Percentiles rank a stretch among this genome's conserved stretches.
Conservation (phyloP, 139 green algal species). For the Volvox reticuliferus region DNA sequence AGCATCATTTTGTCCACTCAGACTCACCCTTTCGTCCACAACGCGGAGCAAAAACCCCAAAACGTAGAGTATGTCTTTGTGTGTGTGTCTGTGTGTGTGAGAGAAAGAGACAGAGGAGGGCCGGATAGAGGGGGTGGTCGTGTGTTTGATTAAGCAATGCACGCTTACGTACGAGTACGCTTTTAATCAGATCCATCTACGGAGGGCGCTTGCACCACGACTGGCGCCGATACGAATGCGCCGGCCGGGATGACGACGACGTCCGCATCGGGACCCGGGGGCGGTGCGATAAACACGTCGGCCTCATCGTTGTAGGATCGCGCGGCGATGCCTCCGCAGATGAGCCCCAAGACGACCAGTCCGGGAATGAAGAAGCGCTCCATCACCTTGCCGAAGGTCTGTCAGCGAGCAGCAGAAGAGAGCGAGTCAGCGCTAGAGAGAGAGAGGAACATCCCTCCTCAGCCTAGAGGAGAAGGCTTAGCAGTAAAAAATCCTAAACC, state of each 20-base stretch:
- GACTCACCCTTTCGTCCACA: not conserved
- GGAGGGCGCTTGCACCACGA: not conserved
- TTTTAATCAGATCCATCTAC: not conserved
- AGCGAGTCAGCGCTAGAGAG: too few relatives aligned
- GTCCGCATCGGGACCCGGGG: not conserved
- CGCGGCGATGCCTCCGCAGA: conserved; percentile 58
- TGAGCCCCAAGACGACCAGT: conserved; percentile 58
- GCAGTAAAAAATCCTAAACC: too few relatives aligned
- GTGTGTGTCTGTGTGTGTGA: too few relatives aligned
- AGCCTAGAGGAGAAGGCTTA: not conserved
- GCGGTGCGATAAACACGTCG: conserved; percentile 39
- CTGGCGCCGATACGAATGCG: not conserved
- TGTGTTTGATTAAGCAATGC: too few relatives aligned
- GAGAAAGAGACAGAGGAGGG: too few relatives aligned
- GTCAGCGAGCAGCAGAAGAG: not conserved
- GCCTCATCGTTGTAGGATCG: conserved; percentile 47
- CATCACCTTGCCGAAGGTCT: conserved; percentile 53
- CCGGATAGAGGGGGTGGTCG: too few relatives aligned
- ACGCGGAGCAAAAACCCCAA: not conserved
- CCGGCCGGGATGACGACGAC: conserved; percentile 19
- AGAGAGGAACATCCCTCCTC: too few relatives aligned
- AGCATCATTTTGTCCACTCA: not conserved
- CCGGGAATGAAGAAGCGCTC: conserved; percentile 65
- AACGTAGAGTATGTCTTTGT: not conserved
- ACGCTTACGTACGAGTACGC: not conserved